Conservation (phyloP, 1,284 basidiomycete species). For the Kwoniella shivajii region DNA sequence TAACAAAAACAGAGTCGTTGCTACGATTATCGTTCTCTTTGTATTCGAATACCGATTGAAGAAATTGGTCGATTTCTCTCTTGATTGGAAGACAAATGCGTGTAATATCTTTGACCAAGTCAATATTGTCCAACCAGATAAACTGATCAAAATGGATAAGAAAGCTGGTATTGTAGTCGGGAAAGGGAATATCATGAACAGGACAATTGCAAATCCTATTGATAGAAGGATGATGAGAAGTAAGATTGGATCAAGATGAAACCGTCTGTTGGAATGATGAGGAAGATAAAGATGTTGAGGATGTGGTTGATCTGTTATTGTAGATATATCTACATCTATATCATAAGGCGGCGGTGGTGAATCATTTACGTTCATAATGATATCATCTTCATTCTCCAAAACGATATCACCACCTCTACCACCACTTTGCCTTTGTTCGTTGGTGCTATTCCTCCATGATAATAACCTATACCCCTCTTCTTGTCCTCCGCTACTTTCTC, state of each 20-base stretch:
- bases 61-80: not conserved
- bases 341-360: slow-evolving; percentile 1
- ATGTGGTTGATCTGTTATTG: not conserved
- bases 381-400: no score
- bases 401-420: not conserved
- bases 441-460: slow-evolving; percentile 1
- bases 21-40: no score
- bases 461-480: slow-evolving; percentile 2
- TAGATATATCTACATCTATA: not conserved
- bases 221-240: slow-evolving; percentile 5
- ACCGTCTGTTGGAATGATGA: not conserved
- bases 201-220: not conserved
- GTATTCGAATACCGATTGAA: no score
- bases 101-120: slow-evolving; percentile 18
- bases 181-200: slow-evolving; percentile 37
- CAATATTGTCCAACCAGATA: slow-evolving; percentile 23
- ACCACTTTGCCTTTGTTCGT: not conserved
- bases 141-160: slow-evolving; percentile 14
- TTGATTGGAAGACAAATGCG: not conserved
- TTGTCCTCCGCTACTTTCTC: not conserved
- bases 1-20: no score
- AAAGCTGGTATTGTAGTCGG: slow-evolving; percentile 42
- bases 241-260: not conserved
- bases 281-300: not conserved
- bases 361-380: not conserved